These are phyloP conservation scores for Crucibulum laeve DNA, from an alignment of 768 basidiomycete species.

Conservation along the genomic window DNA sequence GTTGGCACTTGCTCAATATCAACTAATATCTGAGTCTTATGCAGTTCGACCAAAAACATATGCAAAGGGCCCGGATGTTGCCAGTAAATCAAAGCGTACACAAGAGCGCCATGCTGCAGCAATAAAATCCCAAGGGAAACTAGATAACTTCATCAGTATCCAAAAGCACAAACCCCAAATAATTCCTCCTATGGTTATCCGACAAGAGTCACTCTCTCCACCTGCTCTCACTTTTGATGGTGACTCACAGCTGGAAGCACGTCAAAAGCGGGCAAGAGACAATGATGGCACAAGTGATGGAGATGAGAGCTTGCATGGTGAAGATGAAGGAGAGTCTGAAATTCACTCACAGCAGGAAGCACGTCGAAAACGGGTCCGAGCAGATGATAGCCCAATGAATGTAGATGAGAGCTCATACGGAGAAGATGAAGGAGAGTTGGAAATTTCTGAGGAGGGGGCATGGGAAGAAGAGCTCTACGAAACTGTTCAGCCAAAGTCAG, in stretches of 20 bases:
- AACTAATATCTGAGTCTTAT: neutral
- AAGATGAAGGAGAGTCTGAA: neutral
- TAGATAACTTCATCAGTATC: neutral
- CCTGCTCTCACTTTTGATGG: neutral
- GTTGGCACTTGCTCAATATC: neutral
- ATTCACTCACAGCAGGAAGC: neutral
- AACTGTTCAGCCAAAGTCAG: neutral
- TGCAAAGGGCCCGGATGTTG: conserved; percentile 7
- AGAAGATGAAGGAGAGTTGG: neutral
- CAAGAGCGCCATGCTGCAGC: neutral
- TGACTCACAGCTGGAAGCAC: neutral
- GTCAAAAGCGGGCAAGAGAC: neutral
- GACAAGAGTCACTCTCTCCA: neutral
- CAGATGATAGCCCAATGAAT: neutral
- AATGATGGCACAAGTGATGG: neutral
- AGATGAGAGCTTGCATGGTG: neutral
- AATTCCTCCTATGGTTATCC: neutral
- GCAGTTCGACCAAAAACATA: conserved; percentile 4
- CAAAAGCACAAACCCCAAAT: neutral
- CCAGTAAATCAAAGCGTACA: conserved; percentile 5
- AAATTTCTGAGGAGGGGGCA: neutral
- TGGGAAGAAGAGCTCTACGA: neutral
- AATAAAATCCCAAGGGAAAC: neutral
- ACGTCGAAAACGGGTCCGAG: neutral
- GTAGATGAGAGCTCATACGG: neutral